phyloP scores from a whole-genome alignment of 2,329 filamentous ascomycete species.

The Trichoderma breve region DNA sequence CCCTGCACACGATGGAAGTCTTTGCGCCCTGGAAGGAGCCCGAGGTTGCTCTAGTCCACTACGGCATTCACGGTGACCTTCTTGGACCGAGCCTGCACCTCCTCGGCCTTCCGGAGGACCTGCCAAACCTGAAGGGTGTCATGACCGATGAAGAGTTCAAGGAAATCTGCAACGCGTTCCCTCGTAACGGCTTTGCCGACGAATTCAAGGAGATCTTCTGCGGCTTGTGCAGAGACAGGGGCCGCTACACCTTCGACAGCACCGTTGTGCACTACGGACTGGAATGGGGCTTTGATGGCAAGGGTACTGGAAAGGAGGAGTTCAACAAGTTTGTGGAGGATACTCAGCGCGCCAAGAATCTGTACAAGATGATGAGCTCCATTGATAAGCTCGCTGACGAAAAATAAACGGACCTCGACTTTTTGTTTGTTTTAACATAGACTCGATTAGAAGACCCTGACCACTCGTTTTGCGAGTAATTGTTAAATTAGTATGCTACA shows the following conservation, averaged over 20 bases:
- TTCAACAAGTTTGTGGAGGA: neutral
- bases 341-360: neutral
- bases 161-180: neutral
- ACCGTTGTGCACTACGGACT: neutral
- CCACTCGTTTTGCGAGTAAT: no score
- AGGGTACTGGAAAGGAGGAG: neutral
- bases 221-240: neutral
- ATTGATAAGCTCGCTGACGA: neutral
- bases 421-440: neutral
- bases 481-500: no score
- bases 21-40: neutral
- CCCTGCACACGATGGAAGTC: neutral
- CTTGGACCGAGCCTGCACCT: neutral
- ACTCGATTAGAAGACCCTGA: neutral
- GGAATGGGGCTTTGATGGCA: neutral
- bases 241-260: neutral
- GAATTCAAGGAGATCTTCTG: constrained; percentile 3
- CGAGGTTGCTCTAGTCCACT: neutral
- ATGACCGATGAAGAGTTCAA: neutral
- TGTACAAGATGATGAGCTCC: neutral
- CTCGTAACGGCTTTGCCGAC: neutral
- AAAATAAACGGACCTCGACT: neutral
- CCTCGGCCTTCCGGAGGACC: neutral
- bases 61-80: neutral
- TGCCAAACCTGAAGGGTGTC: neutral